Evolutionary conservation across 352 stramenopile genomes (phyloP).

Genomic region (Pythium volutum): DNA sequence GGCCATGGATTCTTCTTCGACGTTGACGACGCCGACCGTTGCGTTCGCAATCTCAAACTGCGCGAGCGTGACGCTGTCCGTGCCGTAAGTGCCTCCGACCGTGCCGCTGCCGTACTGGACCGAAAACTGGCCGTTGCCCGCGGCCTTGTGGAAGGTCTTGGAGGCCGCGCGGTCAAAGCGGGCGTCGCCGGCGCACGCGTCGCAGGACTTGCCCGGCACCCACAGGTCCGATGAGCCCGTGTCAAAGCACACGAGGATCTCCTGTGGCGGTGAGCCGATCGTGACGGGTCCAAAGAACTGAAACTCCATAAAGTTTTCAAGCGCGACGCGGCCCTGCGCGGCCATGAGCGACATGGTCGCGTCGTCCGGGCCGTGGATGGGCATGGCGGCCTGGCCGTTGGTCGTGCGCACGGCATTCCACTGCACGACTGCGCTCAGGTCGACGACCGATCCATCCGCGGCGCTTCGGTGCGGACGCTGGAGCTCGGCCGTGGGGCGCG

Average conservation of each 20-base stretch:
- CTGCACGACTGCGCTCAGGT: constrained; percentile 19
- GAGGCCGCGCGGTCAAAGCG: constrained; percentile 54
- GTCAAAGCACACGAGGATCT: constrained; percentile 77
- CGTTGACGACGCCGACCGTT: constrained; percentile 57
- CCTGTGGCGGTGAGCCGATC: constrained; percentile 64
- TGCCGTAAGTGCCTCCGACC: constrained; percentile 57
- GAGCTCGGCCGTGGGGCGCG: constrained; percentile 29
- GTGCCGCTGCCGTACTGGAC: constrained; percentile 77
- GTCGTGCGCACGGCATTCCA: constrained; percentile 23
- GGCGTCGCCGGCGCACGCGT: constrained; percentile 47
- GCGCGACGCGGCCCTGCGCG: constrained; percentile 34
- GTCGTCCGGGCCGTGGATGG: constrained; percentile 19
- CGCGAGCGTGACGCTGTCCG: constrained; percentile 51
- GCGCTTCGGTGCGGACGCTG: constrained; percentile 34
- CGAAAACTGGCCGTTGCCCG: constrained; percentile 43
- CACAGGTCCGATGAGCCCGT: constrained; percentile 81
- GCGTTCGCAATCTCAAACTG: constrained; percentile 43
- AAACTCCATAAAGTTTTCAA: constrained; percentile 84
- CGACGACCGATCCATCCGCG: not conserved
- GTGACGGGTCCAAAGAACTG: constrained; percentile 73
- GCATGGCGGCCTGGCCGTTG: constrained; percentile 1
- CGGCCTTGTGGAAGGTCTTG: constrained; percentile 36
- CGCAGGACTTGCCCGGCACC: constrained; percentile 56
- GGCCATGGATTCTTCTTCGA: constrained; percentile 72
- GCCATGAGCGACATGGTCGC: constrained; percentile 30